Evolutionary conservation across 1,284 basidiomycete genomes (phyloP).

Genomic region (Malassezia restricta): DNA sequence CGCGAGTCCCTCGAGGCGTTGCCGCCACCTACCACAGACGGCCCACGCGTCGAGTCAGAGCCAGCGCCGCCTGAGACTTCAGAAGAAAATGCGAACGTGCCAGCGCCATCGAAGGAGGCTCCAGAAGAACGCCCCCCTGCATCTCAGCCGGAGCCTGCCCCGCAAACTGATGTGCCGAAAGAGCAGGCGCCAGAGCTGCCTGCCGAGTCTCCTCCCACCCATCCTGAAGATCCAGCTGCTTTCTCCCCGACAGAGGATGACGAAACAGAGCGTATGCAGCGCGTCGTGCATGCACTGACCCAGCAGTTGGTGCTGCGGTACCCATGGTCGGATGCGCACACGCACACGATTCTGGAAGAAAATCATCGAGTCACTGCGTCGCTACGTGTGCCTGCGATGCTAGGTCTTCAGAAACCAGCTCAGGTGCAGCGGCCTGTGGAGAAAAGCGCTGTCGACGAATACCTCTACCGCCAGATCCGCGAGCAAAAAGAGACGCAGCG

Average conservation of each 20-base stretch:
- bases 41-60: not conserved
- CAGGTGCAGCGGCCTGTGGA: not conserved
- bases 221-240: not conserved
- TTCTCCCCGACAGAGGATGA: not conserved
- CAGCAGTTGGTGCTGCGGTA: conserved; percentile 3
- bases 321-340: not conserved
- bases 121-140: not conserved
- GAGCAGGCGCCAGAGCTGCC: not conserved
- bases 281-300: not conserved
- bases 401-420: not conserved
- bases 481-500: not conserved
- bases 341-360: not conserved
- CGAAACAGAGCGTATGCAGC: not conserved
- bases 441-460: not conserved
- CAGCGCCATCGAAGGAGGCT: not conserved
- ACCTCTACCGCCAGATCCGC: not conserved
- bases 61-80: not conserved
- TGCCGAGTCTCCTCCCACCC: not conserved
- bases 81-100: no score
- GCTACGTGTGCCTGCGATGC: not conserved
- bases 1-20: not conserved
- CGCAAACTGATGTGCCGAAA: not conserved
- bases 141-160: not conserved
- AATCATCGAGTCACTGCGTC: not conserved
- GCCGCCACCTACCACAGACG: not conserved